Evolutionary conservation across 1,284 basidiomycete species (phyloP), one percentile per base, ranked within the genome.

Genomic region (Naganishia liquefaciens): DNA sequence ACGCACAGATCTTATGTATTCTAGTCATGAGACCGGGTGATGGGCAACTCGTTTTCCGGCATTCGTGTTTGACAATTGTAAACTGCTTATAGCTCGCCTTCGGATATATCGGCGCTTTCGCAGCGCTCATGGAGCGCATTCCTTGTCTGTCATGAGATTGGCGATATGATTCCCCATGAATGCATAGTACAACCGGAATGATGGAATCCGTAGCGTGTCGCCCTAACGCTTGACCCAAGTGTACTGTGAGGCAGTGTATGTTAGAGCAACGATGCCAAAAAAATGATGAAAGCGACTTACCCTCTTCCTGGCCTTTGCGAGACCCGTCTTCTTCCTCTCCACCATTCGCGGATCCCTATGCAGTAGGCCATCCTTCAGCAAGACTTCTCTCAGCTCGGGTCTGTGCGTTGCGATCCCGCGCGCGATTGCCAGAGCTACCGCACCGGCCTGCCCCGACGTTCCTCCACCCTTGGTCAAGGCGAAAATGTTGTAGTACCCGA

Each of bases 261-360:
- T 11, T 51, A 30, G 23, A 71, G 71, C 61, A 70, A 11, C 33
- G 33, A 13, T 63, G 55, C 28, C 57, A 37, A 64, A 15, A 51
- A 10, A 19, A 21, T 28, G n/a, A 42, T 71, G 21, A 19, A 15
- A 9, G 13, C 25, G 47, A 87, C 89, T 62, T 79, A 92, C 91
- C 78, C 84, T 84, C 81, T 95, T 94, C 77, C 94, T 87, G 68
- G 95, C 91, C 82, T 97, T 97, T 68, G 88, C 86, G 71, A 87
- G 78, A 68, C 90, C 90, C 9, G 95, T 93, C 84, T 98, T 97
- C 82, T 99, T 99, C 71, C 95, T 85, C 82, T 99, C 95, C 37
- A 97, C 93, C 88, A 94, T 91, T 79, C 95, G 89, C 52, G 93
- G 91, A 81, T 99, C 95, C 74, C 95, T 87, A 77, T 87, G 87